Base-by-base conservation (phyloP, 495 filamentous ascomycete genomes). In the Penicillium herquei region DNA sequence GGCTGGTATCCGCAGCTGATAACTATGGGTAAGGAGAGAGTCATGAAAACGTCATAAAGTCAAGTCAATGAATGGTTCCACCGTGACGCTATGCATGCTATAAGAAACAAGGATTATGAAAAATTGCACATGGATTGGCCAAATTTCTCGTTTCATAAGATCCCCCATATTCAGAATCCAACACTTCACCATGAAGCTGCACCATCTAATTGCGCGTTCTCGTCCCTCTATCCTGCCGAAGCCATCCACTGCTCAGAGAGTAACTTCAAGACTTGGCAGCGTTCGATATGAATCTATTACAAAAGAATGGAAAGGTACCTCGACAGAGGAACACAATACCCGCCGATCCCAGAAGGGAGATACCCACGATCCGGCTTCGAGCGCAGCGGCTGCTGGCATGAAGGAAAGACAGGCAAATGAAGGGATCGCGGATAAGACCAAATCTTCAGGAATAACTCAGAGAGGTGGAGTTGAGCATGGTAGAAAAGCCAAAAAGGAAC, bases 401-500 rank as follows among this genome's bases (percentile, higher is more conserved):
- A 18, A 49, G 32, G 46, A 49, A 49, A 35, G 46, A 13, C 2
- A 39, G 8, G 6, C 31, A 10, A 35, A 39, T 18, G 32, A 49
- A 16, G 46, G 46, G 7, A 51, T 71, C 47, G 77, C 70, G n/a
- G 56, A 73, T 39, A 50, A 60, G n/a, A 62, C 63, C n/a, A 67
- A 77, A 54, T 66, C 70, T 44, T 57, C 74, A 34, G 79, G 67
- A 16, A 76, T 68, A 7, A 76, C 72, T 18, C 61, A 80, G 58
- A 72, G 71, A 50, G 79, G 78, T 54, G 69, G 68, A 32, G 47
- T 57, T 14, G 70, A 78, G 41, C 69, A 74, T 52, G 77, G 71
- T 30, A 57, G 70, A 55, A 77, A 82, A 63, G 81, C 81, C 8
- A 85, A 88, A 71, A 61, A 81, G 61, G 86, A 87, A 49, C 72